Conservation (phyloP, 352 stramenopile genomes). For the Pythium diclinum region DNA sequence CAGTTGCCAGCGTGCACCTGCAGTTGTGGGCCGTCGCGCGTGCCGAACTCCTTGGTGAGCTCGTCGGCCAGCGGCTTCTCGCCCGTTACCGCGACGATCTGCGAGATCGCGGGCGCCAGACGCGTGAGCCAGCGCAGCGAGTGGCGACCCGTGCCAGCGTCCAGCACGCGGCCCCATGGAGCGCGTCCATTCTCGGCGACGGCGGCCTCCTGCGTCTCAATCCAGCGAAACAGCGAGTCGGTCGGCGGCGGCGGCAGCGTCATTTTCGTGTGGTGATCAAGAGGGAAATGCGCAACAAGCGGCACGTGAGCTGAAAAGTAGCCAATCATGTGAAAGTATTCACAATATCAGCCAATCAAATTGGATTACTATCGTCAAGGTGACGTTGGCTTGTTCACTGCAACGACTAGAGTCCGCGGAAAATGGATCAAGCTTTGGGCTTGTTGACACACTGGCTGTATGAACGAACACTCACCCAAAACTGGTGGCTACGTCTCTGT, state of each 20-base stretch:
- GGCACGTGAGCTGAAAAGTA: not conserved
- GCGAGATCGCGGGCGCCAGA: slow-evolving; percentile 34
- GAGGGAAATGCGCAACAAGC: not conserved
- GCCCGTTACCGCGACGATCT: slow-evolving; percentile 52
- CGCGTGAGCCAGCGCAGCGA: slow-evolving; percentile 77
- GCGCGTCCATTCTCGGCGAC: not conserved
- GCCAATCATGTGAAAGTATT: not conserved
- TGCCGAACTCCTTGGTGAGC: slow-evolving; percentile 26
- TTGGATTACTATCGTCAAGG: not conserved
- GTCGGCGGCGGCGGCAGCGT: slow-evolving; percentile 13
- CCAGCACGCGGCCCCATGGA: slow-evolving; percentile 52
- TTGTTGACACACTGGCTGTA: not conserved
- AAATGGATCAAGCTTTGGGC: too few species aligned
- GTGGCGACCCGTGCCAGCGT: slow-evolving; percentile 79
- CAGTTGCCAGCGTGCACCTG: slow-evolving; percentile 54
- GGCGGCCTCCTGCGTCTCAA: slow-evolving; percentile 38
- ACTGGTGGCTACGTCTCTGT: slow-evolving; percentile 5
- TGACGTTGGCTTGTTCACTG: too few species aligned
- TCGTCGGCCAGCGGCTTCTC: slow-evolving; percentile 39
- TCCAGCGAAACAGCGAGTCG: slow-evolving; percentile 50
- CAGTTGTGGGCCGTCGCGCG: slow-evolving; percentile 9
- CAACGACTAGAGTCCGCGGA: too few species aligned
- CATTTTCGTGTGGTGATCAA: slow-evolving; percentile 10
- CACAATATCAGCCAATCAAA: slow-evolving; percentile 1
- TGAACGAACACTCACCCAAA: slow-evolving; percentile 1